Evolutionary conservation across 2,329 filamentous ascomycete genomes (phyloP).

Genomic region (Fusarium neocosmosporiellum): DNA sequence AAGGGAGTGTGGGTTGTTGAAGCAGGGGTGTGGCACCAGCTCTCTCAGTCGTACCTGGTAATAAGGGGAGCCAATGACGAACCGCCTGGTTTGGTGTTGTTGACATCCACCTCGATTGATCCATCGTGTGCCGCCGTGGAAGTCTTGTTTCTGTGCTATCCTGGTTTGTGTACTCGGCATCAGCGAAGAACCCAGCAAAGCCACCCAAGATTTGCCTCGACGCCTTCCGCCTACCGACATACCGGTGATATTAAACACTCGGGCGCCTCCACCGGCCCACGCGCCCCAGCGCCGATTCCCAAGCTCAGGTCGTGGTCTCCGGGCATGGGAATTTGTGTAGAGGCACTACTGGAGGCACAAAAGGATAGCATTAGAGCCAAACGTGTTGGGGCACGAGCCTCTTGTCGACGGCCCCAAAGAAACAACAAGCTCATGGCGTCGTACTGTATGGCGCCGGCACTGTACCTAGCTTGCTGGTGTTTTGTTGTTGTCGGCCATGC

Average conservation of each 20-base stretch:
- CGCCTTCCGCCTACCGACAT: constrained; percentile 24
- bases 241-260: constrained; percentile 26
- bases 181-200: constrained; percentile 27
- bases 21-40: constrained; percentile 38
- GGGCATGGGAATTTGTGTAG: constrained; percentile 11
- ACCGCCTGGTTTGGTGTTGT: constrained; percentile 29
- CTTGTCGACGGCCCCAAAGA: constrained; percentile 25
- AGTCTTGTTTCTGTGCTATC: constrained; percentile 28
- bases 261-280: constrained; percentile 17
- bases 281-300: constrained; percentile 9
- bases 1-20: constrained; percentile 35
- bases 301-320: constrained; percentile 9
- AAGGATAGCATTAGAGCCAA: not conserved
- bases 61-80: constrained; percentile 34
- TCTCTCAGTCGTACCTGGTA: constrained; percentile 22
- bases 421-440: constrained; percentile 22
- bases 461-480: constrained; percentile 8
- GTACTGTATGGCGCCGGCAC: constrained; percentile 17
- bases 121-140: constrained; percentile 11
- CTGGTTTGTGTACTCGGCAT: constrained; percentile 31
- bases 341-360: not conserved
- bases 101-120: constrained; percentile 33
- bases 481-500: constrained; percentile 1
- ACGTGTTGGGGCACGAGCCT: constrained; percentile 27
- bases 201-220: constrained; percentile 18